Conservation (phyloP, 306 rosid species). For the Mimosa bimucronata region DNA sequence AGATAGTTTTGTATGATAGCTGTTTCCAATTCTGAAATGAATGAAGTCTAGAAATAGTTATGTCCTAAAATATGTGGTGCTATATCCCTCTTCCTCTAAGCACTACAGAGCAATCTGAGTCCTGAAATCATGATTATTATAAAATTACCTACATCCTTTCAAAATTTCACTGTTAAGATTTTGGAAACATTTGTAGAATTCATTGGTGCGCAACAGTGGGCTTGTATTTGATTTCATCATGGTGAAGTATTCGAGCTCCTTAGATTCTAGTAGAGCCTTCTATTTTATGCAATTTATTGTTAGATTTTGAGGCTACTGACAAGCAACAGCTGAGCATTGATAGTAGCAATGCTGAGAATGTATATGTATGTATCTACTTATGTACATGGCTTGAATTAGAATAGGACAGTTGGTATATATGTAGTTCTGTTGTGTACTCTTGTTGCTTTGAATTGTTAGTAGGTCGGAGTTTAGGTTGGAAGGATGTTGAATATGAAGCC, state of each 20-base stretch:
- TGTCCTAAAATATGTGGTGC: neutral
- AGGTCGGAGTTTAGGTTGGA: neutral
- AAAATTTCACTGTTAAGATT: neutral
- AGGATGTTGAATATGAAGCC: neutral
- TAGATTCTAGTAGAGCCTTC: neutral
- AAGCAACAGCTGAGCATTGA: neutral
- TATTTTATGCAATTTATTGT: neutral
- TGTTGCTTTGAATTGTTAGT: neutral
- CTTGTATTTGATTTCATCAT: neutral
- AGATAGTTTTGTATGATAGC: neutral
- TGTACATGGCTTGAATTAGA: neutral
- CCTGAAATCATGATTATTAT: neutral
- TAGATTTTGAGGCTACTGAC: neutral
- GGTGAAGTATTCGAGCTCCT: neutral
- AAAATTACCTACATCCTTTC: neutral
- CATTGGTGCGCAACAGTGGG: neutral
- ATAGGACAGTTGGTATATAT: neutral
- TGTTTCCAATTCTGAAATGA: neutral
- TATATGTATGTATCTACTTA: neutral
- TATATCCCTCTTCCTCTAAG: neutral
- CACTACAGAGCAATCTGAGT: neutral
- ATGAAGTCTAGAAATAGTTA: neutral
- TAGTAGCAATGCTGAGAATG: neutral
- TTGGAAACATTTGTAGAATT: neutral
- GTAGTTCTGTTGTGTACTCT: neutral